Percentiles rank a stretch among this genome's conserved stretches.
These are phyloP conservation scores for Fusarium sp. DNA, from an alignment of 2,329 filamentous ascomycete genomes.

Conservation along the genomic window DNA sequence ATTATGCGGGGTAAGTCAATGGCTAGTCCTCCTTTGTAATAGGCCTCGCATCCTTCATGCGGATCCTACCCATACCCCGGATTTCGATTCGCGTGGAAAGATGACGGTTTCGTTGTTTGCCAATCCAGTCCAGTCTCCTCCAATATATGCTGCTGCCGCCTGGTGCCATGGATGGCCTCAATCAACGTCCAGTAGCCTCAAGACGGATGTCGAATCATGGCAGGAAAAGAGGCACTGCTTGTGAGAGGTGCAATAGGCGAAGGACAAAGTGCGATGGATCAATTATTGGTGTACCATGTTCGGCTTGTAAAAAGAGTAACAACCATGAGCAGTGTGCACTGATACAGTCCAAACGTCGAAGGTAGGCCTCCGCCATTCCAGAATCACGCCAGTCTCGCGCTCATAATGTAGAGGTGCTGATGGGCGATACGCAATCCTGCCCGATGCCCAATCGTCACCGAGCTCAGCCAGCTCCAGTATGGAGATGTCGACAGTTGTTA, in stretches of 20 bases:
- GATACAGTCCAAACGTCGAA: not conserved
- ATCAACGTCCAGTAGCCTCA: fast-evolving
- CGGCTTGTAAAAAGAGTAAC: slow-evolving; percentile 2
- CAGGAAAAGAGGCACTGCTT: not conserved
- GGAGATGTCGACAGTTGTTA: fast-evolving
- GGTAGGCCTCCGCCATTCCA: fast-evolving
- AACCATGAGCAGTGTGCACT: not conserved
- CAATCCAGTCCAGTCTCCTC: too few species aligned
- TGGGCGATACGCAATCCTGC: not conserved
- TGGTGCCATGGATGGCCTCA: not conserved
- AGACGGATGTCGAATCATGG: not conserved
- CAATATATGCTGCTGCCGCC: too few species aligned
- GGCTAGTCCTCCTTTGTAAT: not conserved
- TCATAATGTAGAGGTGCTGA: fast-evolving
- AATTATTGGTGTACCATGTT: not conserved
- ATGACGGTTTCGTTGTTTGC: too few species aligned
- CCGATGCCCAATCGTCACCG: not conserved
- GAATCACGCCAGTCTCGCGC: fast-evolving
- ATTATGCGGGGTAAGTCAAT: slow-evolving; percentile 1
- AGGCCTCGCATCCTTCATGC: not conserved
- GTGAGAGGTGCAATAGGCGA: slow-evolving; percentile 9
- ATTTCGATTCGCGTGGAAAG: not conserved
- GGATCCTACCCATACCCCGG: not conserved
- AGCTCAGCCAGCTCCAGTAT: fast-evolving
- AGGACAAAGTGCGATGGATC: slow-evolving; percentile 19